Evolutionary conservation across 495 filamentous ascomycete species (phyloP), one percentile per base, ranked within the genome.

Genomic region (Pyrenopolyporus hunteri): DNA sequence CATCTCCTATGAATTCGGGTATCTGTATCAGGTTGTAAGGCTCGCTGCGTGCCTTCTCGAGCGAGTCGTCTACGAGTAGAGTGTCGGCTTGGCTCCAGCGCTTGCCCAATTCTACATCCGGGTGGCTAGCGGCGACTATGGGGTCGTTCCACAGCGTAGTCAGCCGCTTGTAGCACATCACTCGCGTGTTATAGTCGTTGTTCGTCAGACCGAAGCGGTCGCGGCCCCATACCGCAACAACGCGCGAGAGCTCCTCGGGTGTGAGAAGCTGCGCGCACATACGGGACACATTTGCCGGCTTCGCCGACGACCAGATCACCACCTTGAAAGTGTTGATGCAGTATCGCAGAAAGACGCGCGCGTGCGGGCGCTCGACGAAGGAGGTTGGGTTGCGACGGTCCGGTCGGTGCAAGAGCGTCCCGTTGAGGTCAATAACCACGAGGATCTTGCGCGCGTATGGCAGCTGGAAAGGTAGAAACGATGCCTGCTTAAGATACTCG

Each of bases 221-320:
- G 11, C 94, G 84, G n/a, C 75, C 87, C 94, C 92, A 98, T 43
- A 82, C 69, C 1, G 86, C 90, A 6, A 92, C 75, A 0, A 96
- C 74, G 0, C 73, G 47, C 1, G 48, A 54, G 36, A 81, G 74
- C 9, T 77, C 48, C 4, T 69, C 26, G 2, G 70, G 35, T 36
- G 74, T 72, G 64, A 95, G 49, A 57, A 85, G 78, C 50, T 79
- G 52, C 13, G 66, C 49, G 53, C 84, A 82, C 77, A 98, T 87
- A 4, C 70, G 69, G 0, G 70, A 29, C 0, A 96, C 89, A 49
- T 93, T 98, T 5, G 74, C 55, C 0, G 87, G 86, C 20, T 77
- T 81, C 0, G 95, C 92, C 37, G 89, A 93, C 0, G 92, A 95
- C 93, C 94, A 98, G 50, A 98, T 83, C 75, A 96, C 89, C 11